Conservation (phyloP, 441 rosid genomes). For the Pelargonium myrrhifolium region DNA sequence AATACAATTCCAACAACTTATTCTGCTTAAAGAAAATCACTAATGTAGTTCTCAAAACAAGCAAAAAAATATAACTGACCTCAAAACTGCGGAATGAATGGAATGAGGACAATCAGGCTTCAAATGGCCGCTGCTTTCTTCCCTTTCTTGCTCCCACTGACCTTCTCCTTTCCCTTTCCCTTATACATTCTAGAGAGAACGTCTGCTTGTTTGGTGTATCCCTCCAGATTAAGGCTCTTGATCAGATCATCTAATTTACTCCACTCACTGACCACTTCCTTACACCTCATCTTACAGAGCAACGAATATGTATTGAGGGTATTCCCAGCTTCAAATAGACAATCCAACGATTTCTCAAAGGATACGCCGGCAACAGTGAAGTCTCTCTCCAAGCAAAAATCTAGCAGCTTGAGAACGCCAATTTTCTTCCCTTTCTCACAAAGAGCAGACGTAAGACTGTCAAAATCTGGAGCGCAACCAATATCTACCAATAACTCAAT, state of each 20-base stretch:
- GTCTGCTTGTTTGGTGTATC: conserved; percentile 87
- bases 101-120: conserved; percentile 12
- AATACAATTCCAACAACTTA: conserved; percentile 1
- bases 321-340: conserved; percentile 70
- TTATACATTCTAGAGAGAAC: conserved; percentile 58
- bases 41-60: neutral
- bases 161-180: conserved; percentile 34
- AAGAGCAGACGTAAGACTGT: conserved; percentile 50
- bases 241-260: conserved; percentile 62
- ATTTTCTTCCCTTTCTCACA: conserved; percentile 82
- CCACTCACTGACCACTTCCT: conserved; percentile 61
- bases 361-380: conserved; percentile 46
- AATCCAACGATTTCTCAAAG: conserved; percentile 81
- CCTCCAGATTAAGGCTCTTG: conserved; percentile 70
- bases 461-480: conserved; percentile 47
- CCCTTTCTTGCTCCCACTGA: conserved; percentile 27
- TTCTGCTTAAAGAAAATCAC: conserved; percentile 4
- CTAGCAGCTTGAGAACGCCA: conserved; percentile 70
- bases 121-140: conserved; percentile 30
- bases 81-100: conserved; percentile 4
- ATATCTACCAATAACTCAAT: conserved; percentile 62
- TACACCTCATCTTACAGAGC: conserved; percentile 69
- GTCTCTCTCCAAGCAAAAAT: conserved; percentile 69
- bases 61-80: neutral
- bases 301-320: conserved; percentile 86